Conservation (phyloP, 176 grass and related monocot genomes). For the Eragrostis curvula region DNA sequence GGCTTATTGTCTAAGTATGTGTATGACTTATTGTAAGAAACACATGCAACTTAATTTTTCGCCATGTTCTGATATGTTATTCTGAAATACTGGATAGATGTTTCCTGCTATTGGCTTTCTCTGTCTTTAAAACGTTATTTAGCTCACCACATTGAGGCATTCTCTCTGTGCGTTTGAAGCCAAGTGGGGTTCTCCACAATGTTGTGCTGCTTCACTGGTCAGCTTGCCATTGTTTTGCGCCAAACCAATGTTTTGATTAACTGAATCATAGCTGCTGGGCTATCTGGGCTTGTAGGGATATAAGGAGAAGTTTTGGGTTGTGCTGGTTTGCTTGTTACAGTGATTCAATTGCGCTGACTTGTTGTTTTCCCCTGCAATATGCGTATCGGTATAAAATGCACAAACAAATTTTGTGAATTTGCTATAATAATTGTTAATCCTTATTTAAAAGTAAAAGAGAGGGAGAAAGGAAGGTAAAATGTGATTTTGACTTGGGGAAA, state of each 20-base stretch:
- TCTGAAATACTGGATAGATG: not conserved
- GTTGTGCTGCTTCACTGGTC: conserved; percentile 14
- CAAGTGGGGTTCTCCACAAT: not conserved
- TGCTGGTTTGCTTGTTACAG: not conserved
- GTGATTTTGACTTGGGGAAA: not conserved
- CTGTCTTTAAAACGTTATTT: not conserved
- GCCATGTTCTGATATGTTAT: not conserved
- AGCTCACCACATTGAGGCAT: not conserved
- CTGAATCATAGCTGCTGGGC: not conserved
- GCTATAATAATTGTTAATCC: not conserved
- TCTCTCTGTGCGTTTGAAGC: not conserved
- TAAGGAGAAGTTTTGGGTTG: not conserved
- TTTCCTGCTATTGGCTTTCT: not conserved
- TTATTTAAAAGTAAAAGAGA: not conserved
- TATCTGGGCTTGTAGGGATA: not conserved
- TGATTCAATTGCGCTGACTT: not conserved
- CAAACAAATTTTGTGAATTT: conserved; percentile 7
- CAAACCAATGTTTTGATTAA: not conserved
- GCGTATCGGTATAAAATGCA: not conserved
- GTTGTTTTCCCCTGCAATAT: not conserved
- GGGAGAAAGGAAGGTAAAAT: not conserved
- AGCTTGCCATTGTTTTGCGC: not conserved
- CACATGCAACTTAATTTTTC: not conserved
- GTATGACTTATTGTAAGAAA: not conserved
- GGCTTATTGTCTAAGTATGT: not conserved